These are phyloP conservation scores for Paecilomyces fulvus DNA, from an alignment of 2,329 filamentous ascomycete species.

Conservation along the genomic window DNA sequence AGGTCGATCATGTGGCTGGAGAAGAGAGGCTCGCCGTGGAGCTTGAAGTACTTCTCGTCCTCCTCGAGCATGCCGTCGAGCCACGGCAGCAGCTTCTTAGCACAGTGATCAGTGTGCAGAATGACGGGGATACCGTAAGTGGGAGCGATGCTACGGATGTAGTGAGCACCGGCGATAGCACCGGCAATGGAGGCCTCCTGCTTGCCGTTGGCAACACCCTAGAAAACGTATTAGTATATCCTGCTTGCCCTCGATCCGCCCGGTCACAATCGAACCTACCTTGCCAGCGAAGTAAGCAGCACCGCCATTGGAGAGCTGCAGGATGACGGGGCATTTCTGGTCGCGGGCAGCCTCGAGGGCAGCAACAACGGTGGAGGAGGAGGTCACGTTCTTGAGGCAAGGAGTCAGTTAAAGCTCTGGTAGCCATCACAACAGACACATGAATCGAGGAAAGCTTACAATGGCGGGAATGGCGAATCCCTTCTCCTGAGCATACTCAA, in stretches of 20 bases:
- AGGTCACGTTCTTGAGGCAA: slow-evolving; percentile 67
- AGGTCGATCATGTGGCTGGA: slow-evolving; percentile 98
- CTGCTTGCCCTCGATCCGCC: not conserved
- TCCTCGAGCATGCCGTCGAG: slow-evolving; percentile 91
- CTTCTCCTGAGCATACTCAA: slow-evolving; percentile 83
- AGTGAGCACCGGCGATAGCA: slow-evolving; percentile 82
- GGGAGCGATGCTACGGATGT: slow-evolving; percentile 81
- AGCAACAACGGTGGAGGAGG: slow-evolving; percentile 77
- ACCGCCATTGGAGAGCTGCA: slow-evolving; percentile 90
- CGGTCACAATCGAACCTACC: slow-evolving; percentile 36
- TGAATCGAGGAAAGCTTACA: slow-evolving; percentile 33
- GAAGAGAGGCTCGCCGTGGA: slow-evolving; percentile 85
- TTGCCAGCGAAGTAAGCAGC: slow-evolving; percentile 89
- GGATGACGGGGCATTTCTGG: slow-evolving; percentile 80
- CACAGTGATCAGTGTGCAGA: slow-evolving; percentile 96
- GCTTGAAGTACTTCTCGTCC: slow-evolving; percentile 93
- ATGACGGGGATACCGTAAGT: slow-evolving; percentile 83
- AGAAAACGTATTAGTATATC: slow-evolving; percentile 3
- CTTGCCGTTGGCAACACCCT: slow-evolving; percentile 70
- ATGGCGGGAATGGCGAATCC: slow-evolving; percentile 82
- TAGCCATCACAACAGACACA: not conserved
- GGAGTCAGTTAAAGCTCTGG: not conserved
- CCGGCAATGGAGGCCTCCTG: slow-evolving; percentile 86
- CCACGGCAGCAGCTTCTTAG: slow-evolving; percentile 99
- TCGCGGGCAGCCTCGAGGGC: slow-evolving; percentile 92